Evolutionary conservation across 768 basidiomycete species (phyloP), one percentile per base, ranked within the genome.

Genomic region (Tephrocybe rancida): DNA sequence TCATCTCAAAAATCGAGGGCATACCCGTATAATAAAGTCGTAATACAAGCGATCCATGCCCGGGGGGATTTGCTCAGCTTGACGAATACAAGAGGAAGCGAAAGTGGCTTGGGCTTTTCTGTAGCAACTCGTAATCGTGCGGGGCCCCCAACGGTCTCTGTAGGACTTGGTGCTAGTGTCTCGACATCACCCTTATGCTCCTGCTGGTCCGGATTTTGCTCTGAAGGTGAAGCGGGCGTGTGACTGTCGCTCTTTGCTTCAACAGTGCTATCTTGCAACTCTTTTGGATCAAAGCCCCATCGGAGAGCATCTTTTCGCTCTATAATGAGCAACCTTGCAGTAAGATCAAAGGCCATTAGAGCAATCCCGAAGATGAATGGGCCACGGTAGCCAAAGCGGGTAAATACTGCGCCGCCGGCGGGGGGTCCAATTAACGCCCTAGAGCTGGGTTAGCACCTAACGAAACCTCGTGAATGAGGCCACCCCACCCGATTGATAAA

Each of bases 361-460:
- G 70, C 64, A 29, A 83, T 73, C 1, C 78, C 73, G 42, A 83
- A 81, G 22, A 86, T 68, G 49, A 86, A 84, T 1, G 86, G 86
- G 3, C 74, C 85, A 16, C 80, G 79, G 61, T 77, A 86, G 5
- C 86, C 85, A 61, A 81, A 84, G 11, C 70, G 75, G 18, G 63
- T 58, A 60, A 80, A 87, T 25, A 87, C 61, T 2, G 69, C 64
- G 21, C 86, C 85, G 25, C 84, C 85, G 2, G 79, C 71, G 0
- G 86, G 83, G 2, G 84, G 81, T 10, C 82, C 85, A 24, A 82
- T 70, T 13, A 83, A 62, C n/a, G 78, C 64, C 29, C 84, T 85
- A 25, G 27, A 42, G 8, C 42, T 22, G 27, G 34, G 24, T 16
- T 45, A 26, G 13, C 3, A 27, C 26, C 53, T 60, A 42, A 57